Conservation (phyloP, 176 grass and related monocot genomes). For the Oryza australiensis region DNA sequence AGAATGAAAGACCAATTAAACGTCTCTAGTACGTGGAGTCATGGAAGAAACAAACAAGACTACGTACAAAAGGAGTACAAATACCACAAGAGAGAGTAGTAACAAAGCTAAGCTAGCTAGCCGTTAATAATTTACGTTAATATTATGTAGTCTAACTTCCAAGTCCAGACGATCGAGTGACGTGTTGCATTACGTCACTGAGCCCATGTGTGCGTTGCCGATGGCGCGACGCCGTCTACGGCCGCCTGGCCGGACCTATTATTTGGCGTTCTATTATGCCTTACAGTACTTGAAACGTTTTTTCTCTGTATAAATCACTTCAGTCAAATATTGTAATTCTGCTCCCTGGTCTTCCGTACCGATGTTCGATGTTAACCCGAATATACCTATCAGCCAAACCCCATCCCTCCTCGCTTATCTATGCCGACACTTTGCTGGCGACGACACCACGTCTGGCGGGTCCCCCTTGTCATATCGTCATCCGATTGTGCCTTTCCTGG, state of each 20-base stretch:
- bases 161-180: constrained; percentile 13
- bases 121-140: too few relatives aligned
- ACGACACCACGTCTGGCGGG: too few relatives aligned
- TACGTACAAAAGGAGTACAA: background rate
- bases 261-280: background rate
- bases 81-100: background rate
- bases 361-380: background rate
- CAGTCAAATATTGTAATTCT: too few relatives aligned
- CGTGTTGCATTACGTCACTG: constrained; percentile 36
- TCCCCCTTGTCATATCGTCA: too few relatives aligned
- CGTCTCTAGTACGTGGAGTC: background rate
- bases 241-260: background rate
- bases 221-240: constrained; percentile 11
- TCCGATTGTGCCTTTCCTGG: too few relatives aligned
- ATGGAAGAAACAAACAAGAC: background rate
- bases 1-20: background rate
- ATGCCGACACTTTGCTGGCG: background rate
- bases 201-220: background rate
- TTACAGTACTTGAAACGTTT: background rate
- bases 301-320: too few relatives aligned
- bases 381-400: background rate
- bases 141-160: background rate
- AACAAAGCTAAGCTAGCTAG: background rate
- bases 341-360: too few relatives aligned
- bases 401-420: background rate